A percentile compares a stretch with the other conserved stretches of the same genome.
These are phyloP conservation scores for Clathrus columnatus DNA, from an alignment of 768 basidiomycete genomes.

Conservation along the genomic window DNA sequence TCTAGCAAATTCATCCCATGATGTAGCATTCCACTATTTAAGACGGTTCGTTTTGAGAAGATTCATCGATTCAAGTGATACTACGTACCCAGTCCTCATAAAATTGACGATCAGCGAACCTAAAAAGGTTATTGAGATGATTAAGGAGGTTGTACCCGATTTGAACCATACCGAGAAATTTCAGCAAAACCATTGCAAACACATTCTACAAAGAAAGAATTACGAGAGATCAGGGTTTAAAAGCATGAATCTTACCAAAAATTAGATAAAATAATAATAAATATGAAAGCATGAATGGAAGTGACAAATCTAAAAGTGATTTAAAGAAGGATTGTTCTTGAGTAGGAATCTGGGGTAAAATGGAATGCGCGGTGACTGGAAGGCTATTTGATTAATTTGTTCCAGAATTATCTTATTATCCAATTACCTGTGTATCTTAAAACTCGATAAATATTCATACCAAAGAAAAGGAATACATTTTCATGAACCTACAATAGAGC, in stretches of 20 bases:
- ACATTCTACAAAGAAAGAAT: slow-evolving; percentile 50
- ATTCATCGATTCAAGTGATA: neutral
- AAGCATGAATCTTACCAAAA: slow-evolving; percentile 45
- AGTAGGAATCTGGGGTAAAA: slow-evolving; percentile 69
- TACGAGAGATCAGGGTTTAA: no score
- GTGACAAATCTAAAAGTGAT: slow-evolving; percentile 73
- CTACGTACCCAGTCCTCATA: slow-evolving; percentile 86
- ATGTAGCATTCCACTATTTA: slow-evolving; percentile 86
- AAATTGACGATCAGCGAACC: slow-evolving; percentile 95
- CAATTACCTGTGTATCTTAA: slow-evolving; percentile 4
- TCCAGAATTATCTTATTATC: neutral
- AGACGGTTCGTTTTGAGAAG: slow-evolving; percentile 6
- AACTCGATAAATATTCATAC: slow-evolving; percentile 9
- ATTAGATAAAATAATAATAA: slow-evolving; percentile 80
- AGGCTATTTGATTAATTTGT: neutral
- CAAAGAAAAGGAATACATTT: neutral
- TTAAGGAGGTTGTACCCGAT: slow-evolving; percentile 3
- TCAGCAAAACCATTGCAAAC: slow-evolving; percentile 97
- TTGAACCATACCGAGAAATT: slow-evolving; percentile 59
- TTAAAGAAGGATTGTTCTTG: slow-evolving; percentile 63
- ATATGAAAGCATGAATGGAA: slow-evolving; percentile 92
- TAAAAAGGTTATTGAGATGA: slow-evolving; percentile 21
- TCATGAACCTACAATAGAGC: slow-evolving; percentile 64
- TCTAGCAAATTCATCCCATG: slow-evolving; percentile 94
- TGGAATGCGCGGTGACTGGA: slow-evolving; percentile 83